Percentiles rank a stretch among this genome's conserved stretches.
These are phyloP conservation scores for Gracilaria gracilis DNA, from an alignment of 23 red algal species.

Conservation along the genomic window DNA sequence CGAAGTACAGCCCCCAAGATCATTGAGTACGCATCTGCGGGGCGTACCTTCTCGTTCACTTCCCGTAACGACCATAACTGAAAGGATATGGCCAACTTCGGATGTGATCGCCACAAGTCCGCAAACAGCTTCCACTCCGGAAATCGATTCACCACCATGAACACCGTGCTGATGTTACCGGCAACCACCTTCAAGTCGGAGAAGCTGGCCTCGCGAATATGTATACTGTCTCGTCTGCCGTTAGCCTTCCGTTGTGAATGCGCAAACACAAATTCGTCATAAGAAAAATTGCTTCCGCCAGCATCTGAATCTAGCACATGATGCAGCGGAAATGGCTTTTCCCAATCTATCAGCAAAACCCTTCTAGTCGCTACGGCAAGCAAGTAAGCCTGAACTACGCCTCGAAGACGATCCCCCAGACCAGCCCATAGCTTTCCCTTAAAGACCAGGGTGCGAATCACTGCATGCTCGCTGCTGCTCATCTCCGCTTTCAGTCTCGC, in stretches of 20 bases:
- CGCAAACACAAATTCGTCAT: constrained; percentile 10
- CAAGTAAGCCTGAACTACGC: constrained; percentile 34
- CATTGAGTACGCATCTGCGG: background rate
- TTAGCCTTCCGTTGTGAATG: background rate
- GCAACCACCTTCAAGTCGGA: background rate
- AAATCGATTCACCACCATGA: background rate
- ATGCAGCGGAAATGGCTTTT: constrained; percentile 1
- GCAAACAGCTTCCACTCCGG: background rate
- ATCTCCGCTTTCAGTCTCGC: background rate
- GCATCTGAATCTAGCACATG: background rate
- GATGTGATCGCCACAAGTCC: background rate
- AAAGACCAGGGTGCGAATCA: background rate
- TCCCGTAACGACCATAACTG: background rate
- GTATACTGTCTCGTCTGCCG: background rate
- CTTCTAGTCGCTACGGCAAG: constrained; percentile 4
- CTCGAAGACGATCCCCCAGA: constrained; percentile 41
- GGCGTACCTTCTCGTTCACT: background rate
- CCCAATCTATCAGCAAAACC: constrained; percentile 40
- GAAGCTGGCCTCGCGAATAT: background rate
- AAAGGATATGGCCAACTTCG: background rate
- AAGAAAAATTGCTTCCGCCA: constrained; percentile 14
- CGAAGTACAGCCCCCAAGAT: constrained; percentile 22
- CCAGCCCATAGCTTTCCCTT: background rate
- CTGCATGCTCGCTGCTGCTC: background rate
- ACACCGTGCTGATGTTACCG: constrained; percentile 1